Evolutionary conservation across 1,284 basidiomycete genomes (phyloP).

Genomic region (Phellopilus nigrolimitatus): DNA sequence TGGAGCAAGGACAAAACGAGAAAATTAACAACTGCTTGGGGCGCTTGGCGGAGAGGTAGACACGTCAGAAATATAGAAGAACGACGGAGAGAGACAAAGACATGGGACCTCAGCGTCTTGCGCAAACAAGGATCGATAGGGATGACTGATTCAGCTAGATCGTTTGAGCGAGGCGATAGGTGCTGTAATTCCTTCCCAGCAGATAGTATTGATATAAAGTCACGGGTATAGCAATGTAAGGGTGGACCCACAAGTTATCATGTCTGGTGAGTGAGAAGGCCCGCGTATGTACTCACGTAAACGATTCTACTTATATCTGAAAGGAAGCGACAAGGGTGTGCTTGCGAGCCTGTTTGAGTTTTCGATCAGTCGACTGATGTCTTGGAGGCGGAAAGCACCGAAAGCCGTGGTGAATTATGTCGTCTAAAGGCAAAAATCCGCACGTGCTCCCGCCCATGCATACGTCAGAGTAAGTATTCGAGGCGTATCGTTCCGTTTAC

Average conservation of each 20-base stretch:
- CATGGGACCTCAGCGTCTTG: too few species aligned
- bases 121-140: slow-evolving; percentile 6
- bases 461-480: too few species aligned
- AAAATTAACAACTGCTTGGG: too few species aligned
- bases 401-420: background rate
- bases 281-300: background rate
- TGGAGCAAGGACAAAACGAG: background rate
- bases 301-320: slow-evolving; percentile 1
- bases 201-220: slow-evolving; percentile 4
- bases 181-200: background rate
- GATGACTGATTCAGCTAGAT: slow-evolving; percentile 14
- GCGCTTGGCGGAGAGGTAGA: background rate
- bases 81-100: background rate
- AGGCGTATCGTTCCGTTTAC: slow-evolving; percentile 5
- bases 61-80: slow-evolving; percentile 6
- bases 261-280: slow-evolving; percentile 11
- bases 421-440: slow-evolving; percentile 16
- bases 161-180: slow-evolving; percentile 10
- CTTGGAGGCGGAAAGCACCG: background rate
- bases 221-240: slow-evolving; percentile 17
- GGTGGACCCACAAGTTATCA: slow-evolving; percentile 17
- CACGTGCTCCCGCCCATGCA: background rate
- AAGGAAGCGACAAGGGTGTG: slow-evolving; percentile 7
- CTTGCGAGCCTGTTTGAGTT: slow-evolving; percentile 4
- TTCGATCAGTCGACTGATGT: background rate